Evolutionary conservation across 1,139 yeast genomes (phyloP), one percentile per base, ranked within the genome.

Genomic region (Arxiozyma heterogenica): DNA sequence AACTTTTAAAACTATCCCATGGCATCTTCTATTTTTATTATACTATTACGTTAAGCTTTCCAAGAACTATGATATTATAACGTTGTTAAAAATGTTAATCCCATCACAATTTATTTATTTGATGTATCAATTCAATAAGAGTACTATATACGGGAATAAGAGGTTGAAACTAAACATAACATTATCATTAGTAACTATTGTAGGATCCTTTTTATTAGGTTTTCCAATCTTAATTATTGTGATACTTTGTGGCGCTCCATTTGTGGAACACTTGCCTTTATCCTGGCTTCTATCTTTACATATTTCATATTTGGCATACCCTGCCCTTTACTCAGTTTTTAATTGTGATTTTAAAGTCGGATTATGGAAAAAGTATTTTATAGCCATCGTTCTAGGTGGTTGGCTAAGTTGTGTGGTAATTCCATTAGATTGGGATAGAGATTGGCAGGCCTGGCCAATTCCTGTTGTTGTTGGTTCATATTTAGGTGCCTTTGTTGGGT

Each of bases 381-480:
- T 73, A 44, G 63, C 83, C 44, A 77, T 83, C 0, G 72, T 84
- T 46, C 62, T 85, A 9, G 96, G 96, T 1, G 82, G 94, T 11
- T 93, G 98, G 98, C 63, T 89, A 2, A 97, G 98, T 12, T 96
- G 94, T 5, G 72, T 88, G 45, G 98, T 96, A 1, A 90, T 93
- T 56, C 97, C 98, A 0, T 76, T 93, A 55, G 98, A 93, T 69
- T 93, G 98, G 98, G 98, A 93, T 68, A 77, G 98, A 61, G 90
- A 86, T 34, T 93, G 98, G 98, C 98, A 93, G 70, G 79, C 76
- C 56, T 93, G 97, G 96, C 98, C 98, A n/a, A 80, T 89, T 55
- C 91, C 98, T 1, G 77, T 91, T 51, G 73, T 91, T 27, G 75
- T 80, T n/a, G 98, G 98, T 1, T 84, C 82, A 0, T 89, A 88